Base-by-base conservation (phyloP, 192 early-diverging fungal species). In the Coemansia sp. region DNA sequence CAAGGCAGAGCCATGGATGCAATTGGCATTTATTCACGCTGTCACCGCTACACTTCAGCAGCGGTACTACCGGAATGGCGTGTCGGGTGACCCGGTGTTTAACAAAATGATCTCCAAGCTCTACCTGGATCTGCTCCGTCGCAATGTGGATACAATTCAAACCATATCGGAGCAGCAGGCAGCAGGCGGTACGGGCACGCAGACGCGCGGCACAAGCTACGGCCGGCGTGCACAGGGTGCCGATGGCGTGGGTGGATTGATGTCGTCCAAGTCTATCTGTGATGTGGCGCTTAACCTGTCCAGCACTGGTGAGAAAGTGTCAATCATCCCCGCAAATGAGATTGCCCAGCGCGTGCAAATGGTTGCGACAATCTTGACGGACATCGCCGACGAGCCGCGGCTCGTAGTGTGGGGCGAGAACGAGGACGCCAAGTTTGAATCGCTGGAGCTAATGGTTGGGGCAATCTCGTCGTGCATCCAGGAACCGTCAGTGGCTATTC, bases 311-410 rank as follows among this genome's bases (percentile, higher is more conserved):
- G 78, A 81, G 25, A 74, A 70, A 64, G 58, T 72, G 19, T 74
- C 78, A 31, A 56, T 81, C 19, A 68, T 81, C 30, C 78, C 78
- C 56, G 69, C 73, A 8, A 75, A 75, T 47, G 78, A 81, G 63
- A 75, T 75, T 63, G 73, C 73, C n/a, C 93, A 97, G 65, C 87
- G 88, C 21, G 82, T 90, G 44, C 92, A 96, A 60, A 76, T 97
- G n/a, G 82, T 95, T 18, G 62, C 88, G 7, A 83, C 83, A 48
- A 86, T 95, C 19, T 80, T 97, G 55, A 87, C 86, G 48, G 83
- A 90, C 44, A 92, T 92, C 69, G 82, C 83, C 48, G 79, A 74
- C 24, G 90, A 92, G 75, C 94, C 95, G 7, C 74, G 85, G 44
- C 71, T 95, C 49, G 88, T 88, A 6, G 84, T 96, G 27, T 85